Evolutionary conservation across 2,329 filamentous ascomycete species (phyloP).

Genomic region (Drechslerella dactyloides): DNA sequence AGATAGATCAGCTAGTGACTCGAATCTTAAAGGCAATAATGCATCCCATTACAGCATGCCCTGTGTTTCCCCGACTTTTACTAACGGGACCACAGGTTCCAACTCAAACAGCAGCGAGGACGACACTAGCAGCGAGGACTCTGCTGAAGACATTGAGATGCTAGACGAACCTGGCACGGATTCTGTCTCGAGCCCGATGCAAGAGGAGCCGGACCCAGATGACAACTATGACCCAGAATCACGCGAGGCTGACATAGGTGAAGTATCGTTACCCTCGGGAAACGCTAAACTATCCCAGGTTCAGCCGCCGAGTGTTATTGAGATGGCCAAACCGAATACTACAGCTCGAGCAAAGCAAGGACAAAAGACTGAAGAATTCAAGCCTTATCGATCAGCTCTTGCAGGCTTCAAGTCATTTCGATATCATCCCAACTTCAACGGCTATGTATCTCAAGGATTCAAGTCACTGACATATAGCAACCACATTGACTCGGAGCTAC

Average conservation of each 20-base stretch:
- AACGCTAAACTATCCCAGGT: conserved; percentile 55
- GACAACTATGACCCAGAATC: conserved; percentile 29
- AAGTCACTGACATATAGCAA: conserved; percentile 93
- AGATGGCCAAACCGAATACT: conserved; percentile 17
- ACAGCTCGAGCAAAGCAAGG: conserved; percentile 54
- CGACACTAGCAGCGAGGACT: conserved; percentile 21
- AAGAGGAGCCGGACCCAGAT: conserved; percentile 23
- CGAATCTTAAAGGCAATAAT: conserved; percentile 17
- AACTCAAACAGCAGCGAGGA: conserved; percentile 17
- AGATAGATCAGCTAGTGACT: conserved; percentile 3
- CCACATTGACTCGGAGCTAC: conserved; percentile 76
- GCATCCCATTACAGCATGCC: not conserved
- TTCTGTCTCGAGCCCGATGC: conserved; percentile 25
- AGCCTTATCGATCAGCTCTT: conserved; percentile 82
- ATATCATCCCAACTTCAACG: conserved; percentile 78
- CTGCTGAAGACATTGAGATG: conserved; percentile 36
- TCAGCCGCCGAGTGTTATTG: conserved; percentile 54
- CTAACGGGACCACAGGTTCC: conserved; percentile 26
- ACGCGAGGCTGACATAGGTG: conserved; percentile 35
- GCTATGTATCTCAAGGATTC: conserved; percentile 75
- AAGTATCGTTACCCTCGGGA: conserved; percentile 21
- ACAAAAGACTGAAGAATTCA: conserved; percentile 56
- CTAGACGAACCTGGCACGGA: conserved; percentile 10
- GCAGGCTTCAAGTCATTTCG: conserved; percentile 84
- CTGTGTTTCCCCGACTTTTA: not conserved